These are phyloP conservation scores for Aspergillus fijiensis DNA, from an alignment of 2,329 filamentous ascomycete species.

Conservation along the genomic window DNA sequence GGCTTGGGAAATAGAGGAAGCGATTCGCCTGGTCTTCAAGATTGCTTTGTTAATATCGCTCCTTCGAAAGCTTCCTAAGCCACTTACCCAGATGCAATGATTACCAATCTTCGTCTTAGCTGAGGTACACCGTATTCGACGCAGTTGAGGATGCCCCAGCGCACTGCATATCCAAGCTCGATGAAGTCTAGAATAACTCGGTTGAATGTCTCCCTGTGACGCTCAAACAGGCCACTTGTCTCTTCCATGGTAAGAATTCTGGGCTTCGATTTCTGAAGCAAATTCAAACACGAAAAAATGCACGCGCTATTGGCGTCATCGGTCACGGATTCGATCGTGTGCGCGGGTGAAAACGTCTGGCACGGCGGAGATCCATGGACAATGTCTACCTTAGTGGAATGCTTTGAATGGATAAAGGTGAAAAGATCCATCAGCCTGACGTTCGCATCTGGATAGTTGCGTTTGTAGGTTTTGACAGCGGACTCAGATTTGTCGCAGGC, in stretches of 20 bases:
- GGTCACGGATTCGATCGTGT: conserved; percentile 58
- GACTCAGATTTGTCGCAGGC: conserved; percentile 62
- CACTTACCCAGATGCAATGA: conserved; percentile 55
- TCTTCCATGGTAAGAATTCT: conserved; percentile 76
- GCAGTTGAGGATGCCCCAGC: conserved; percentile 62
- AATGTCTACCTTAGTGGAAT: conserved; percentile 59
- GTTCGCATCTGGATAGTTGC: conserved; percentile 54
- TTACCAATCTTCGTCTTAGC: conserved; percentile 48
- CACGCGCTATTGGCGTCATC: conserved; percentile 68
- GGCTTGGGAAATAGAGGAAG: conserved; percentile 65
- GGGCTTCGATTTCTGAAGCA: conserved; percentile 61
- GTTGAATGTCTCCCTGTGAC: conserved; percentile 58
- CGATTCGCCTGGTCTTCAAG: conserved; percentile 64
- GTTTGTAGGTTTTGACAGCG: conserved; percentile 58
- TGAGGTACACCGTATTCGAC: conserved; percentile 54
- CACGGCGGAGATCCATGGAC: conserved; percentile 77
- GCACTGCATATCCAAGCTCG: conserved; percentile 64
- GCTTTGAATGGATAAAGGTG: conserved; percentile 35
- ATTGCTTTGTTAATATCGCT: neutral
- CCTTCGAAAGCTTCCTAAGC: neutral
- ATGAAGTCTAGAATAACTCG: conserved; percentile 65
- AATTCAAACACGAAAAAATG: conserved; percentile 48
- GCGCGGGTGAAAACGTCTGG: conserved; percentile 70
- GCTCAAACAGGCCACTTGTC: conserved; percentile 65
- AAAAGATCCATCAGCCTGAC: conserved; percentile 48